These are phyloP conservation scores for Sugiyamaella castrensis DNA, from an alignment of 1,139 yeast species.

Conservation along the genomic window DNA sequence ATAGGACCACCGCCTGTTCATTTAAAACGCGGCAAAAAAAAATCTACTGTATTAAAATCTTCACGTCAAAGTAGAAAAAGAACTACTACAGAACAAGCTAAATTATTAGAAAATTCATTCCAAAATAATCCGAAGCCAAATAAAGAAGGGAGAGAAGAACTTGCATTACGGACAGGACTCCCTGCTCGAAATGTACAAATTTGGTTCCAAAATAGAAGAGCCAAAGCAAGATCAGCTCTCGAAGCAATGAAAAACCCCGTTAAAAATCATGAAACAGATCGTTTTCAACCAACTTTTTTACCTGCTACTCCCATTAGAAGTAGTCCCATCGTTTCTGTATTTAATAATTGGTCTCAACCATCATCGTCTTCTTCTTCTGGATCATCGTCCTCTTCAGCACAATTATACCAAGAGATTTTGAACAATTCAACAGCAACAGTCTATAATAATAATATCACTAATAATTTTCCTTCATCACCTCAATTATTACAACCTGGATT, in stretches of 20 bases:
- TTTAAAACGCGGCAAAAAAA: conserved; percentile 10
- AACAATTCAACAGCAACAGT: no score
- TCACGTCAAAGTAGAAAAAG: conserved; percentile 26
- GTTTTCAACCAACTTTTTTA: background rate
- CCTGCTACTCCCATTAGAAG: conserved; percentile 5
- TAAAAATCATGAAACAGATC: conserved; percentile 1
- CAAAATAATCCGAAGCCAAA: conserved; percentile 33
- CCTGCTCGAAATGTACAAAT: conserved; percentile 34
- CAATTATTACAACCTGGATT: no score
- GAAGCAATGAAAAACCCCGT: conserved; percentile 18
- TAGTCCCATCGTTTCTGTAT: conserved; percentile 2
- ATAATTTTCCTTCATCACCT: no score
- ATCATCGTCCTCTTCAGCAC: no score
- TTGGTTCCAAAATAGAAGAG: conserved; percentile 37
- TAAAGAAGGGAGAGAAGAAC: conserved; percentile 29
- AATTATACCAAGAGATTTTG: no score
- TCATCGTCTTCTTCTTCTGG: no score
- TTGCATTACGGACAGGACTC: conserved; percentile 29
- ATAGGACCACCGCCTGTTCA: conserved; percentile 9
- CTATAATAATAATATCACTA: no score
- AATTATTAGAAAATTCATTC: conserved; percentile 30
- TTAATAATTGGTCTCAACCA: background rate
- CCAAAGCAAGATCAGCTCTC: conserved; percentile 30
- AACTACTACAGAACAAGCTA: conserved; percentile 31
- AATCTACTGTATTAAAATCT: conserved; percentile 5